Percentiles rank a stretch among this genome's conserved stretches.
Conservation (phyloP, 805 yeast genomes). For the Isabelozyma rhagii region DNA sequence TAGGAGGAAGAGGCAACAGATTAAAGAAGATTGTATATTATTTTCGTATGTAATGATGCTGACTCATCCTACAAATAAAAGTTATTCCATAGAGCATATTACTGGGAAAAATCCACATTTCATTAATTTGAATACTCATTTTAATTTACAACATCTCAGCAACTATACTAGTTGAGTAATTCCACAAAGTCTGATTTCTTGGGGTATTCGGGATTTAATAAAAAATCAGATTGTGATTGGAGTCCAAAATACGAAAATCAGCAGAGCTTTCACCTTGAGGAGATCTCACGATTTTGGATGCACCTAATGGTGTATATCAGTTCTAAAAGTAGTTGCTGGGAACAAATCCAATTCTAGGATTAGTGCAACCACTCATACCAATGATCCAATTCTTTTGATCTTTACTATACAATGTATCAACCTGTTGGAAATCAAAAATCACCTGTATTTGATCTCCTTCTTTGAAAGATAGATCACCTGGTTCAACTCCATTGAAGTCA, state of each 20-base stretch:
- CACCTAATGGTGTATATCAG: too few species aligned
- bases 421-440: conserved; percentile 26
- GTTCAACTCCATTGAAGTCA: conserved; percentile 27
- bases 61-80: not conserved
- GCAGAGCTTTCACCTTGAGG: too few species aligned
- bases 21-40: not conserved
- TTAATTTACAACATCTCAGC: too few species aligned
- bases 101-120: too few species aligned
- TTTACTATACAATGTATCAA: conserved; percentile 14
- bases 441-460: conserved; percentile 32
- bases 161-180: too few species aligned
- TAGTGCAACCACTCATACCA: conserved; percentile 17
- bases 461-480: conserved; percentile 37
- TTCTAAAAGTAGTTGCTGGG: conserved; percentile 24
- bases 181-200: too few species aligned
- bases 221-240: too few species aligned
- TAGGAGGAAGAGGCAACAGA: conserved; percentile 6
- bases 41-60: not conserved
- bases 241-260: too few species aligned
- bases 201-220: too few species aligned
- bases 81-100: too few species aligned
- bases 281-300: too few species aligned
- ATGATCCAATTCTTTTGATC: conserved; percentile 30
- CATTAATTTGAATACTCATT: too few species aligned
- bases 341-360: conserved; percentile 32